phyloP scores from a whole-genome alignment of 2,329 filamentous ascomycete genomes.

The Botrytis hyacinthi region DNA sequence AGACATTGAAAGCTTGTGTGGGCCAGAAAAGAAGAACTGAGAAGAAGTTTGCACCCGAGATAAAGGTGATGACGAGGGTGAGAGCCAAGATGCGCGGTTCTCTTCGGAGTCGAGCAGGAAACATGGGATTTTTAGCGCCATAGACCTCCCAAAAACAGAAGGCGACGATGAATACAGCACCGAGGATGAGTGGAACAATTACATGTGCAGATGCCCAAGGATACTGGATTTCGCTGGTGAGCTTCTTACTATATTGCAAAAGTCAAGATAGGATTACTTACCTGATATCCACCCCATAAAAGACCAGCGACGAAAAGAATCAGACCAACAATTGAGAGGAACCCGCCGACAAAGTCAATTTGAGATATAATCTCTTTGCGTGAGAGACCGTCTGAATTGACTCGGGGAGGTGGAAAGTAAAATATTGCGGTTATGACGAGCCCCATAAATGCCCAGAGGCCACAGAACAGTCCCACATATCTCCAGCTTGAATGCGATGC shows the following conservation, averaged over 20 bases:
- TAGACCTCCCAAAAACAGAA: constrained; percentile 56
- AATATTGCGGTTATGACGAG: constrained; percentile 51
- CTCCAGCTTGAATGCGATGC: constrained; percentile 50
- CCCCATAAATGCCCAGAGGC: constrained; percentile 51
- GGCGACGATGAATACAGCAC: constrained; percentile 45
- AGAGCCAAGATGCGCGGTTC: constrained; percentile 51
- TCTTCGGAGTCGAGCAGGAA: constrained; percentile 52
- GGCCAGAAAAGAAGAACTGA: constrained; percentile 53
- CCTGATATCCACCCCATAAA: constrained; percentile 55
- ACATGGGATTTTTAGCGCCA: constrained; percentile 47
- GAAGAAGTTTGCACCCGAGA: constrained; percentile 54
- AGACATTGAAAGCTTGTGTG: constrained; percentile 62
- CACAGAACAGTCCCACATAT: constrained; percentile 53
- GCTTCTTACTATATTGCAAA: not conserved
- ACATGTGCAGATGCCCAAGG: constrained; percentile 55
- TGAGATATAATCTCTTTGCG: constrained; percentile 43
- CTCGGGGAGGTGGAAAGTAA: constrained; percentile 52
- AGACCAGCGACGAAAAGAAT: constrained; percentile 51
- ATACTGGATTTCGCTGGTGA: constrained; percentile 56
- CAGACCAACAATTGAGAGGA: constrained; percentile 50
- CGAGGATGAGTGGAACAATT: constrained; percentile 53
- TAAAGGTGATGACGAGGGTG: constrained; percentile 57
- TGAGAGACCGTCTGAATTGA: constrained; percentile 43
- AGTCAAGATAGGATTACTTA: constrained; percentile 10
- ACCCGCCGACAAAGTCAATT: constrained; percentile 52